These are phyloP conservation scores for Aspergillus japonicus DNA, from an alignment of 2,329 filamentous ascomycete genomes.

Conservation along the genomic window DNA sequence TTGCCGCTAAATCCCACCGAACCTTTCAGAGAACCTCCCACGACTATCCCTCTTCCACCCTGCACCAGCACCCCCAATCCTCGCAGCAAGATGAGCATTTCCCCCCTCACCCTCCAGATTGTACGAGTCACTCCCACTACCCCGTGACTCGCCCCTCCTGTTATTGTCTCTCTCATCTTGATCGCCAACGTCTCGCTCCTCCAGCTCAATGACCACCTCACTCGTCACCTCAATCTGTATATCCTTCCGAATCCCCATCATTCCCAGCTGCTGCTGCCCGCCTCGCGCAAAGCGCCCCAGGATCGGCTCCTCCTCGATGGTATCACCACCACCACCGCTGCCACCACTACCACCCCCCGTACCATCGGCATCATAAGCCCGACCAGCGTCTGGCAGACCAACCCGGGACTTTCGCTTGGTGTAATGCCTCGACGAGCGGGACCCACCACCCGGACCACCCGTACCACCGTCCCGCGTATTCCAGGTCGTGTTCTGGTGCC, in stretches of 20 bases:
- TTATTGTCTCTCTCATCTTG: background rate
- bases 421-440: background rate
- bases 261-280: background rate
- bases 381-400: too few relatives aligned
- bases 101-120: background rate
- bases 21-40: too few relatives aligned
- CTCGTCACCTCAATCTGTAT: background rate
- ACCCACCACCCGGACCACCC: background rate
- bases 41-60: too few relatives aligned
- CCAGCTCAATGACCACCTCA: background rate
- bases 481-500: background rate
- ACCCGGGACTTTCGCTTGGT: too few relatives aligned
- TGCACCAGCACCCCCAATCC: too few relatives aligned
- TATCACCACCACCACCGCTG: background rate
- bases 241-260: background rate
- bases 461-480: too few relatives aligned
- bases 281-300: background rate
- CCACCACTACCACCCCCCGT: too few relatives aligned
- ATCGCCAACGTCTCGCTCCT: background rate
- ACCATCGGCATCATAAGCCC: too few relatives aligned
- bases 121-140: background rate
- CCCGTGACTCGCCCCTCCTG: background rate
- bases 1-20: too few relatives aligned
- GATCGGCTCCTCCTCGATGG: constrained; percentile 1
- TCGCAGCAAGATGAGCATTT: background rate